These are phyloP conservation scores for Euphorbia celastroides DNA, from an alignment of 441 rosid genomes.

Conservation along the genomic window DNA sequence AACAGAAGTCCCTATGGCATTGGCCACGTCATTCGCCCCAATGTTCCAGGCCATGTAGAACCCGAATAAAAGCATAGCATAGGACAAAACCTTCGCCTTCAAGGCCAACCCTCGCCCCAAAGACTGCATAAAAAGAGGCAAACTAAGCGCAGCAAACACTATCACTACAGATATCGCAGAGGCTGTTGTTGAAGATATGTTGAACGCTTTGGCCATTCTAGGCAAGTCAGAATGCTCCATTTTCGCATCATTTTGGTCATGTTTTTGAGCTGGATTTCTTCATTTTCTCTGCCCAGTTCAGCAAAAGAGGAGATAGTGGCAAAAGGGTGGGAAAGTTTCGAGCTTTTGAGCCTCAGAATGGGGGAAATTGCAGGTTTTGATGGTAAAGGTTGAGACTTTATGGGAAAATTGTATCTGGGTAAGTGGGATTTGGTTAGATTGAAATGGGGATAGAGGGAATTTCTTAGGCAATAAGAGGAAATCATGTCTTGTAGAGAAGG, in stretches of 20 bases:
- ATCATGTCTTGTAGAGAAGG: slow-evolving; percentile 39
- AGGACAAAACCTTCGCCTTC: slow-evolving; percentile 68
- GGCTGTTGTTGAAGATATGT: slow-evolving; percentile 70
- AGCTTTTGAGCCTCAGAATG: slow-evolving; percentile 23
- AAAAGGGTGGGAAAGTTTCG: slow-evolving; percentile 39
- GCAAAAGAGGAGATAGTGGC: slow-evolving; percentile 75
- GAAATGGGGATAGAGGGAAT: slow-evolving; percentile 37
- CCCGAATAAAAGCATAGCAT: slow-evolving; percentile 68
- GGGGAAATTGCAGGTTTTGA: slow-evolving; percentile 34
- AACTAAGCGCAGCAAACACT: slow-evolving; percentile 64
- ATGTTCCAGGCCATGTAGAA: slow-evolving; percentile 99
- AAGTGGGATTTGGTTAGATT: slow-evolving; percentile 34
- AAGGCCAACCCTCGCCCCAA: slow-evolving; percentile 55
- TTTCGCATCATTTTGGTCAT: slow-evolving; percentile 23
- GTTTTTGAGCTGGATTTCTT: slow-evolving; percentile 28
- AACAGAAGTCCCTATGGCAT: slow-evolving; percentile 99
- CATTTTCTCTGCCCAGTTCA: slow-evolving; percentile 52
- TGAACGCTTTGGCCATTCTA: slow-evolving; percentile 83
- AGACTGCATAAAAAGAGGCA: slow-evolving; percentile 78
- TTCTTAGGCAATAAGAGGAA: slow-evolving; percentile 56
- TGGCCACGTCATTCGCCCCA: slow-evolving; percentile 97
- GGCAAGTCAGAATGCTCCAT: slow-evolving; percentile 27
- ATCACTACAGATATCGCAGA: slow-evolving; percentile 59
- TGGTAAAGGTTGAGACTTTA: slow-evolving; percentile 26
- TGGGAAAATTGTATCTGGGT: slow-evolving; percentile 27